Conservation (phyloP, 1,284 basidiomycete genomes). For the Xanthoconium separans region DNA sequence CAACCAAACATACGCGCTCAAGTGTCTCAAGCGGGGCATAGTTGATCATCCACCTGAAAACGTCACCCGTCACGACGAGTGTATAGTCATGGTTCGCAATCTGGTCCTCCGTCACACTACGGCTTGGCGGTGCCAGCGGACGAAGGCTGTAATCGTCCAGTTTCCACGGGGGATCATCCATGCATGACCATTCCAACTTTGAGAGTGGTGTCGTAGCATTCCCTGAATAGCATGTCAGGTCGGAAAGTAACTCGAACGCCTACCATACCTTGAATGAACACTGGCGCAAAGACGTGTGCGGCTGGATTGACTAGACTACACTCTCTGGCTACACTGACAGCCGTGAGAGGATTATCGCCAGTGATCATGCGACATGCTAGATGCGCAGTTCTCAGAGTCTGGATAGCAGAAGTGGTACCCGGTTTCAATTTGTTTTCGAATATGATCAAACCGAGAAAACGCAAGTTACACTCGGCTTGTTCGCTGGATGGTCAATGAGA, state of each 20-base stretch:
- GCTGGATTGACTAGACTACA: conserved; percentile 89
- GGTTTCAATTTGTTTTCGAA: conserved; percentile 99
- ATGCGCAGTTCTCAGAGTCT: conserved; percentile 86
- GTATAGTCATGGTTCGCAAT: conserved; percentile 86
- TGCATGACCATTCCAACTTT: conserved; percentile 86
- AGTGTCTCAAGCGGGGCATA: conserved; percentile 92
- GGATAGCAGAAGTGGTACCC: conserved; percentile 90
- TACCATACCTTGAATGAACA: conserved; percentile 69
- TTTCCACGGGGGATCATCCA: conserved; percentile 86
- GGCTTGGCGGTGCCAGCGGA: conserved; percentile 66
- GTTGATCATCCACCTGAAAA: conserved; percentile 99
- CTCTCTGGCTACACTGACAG: conserved; percentile 95
- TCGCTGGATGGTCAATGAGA: conserved; percentile 56
- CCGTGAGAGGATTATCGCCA: conserved; percentile 96
- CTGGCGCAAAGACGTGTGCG: conserved; percentile 89
- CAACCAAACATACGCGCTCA: conserved; percentile 66
- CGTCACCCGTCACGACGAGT: conserved; percentile 93
- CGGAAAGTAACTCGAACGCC: not conserved
- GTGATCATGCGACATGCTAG: conserved; percentile 98
- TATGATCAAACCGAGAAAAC: conserved; percentile 94
- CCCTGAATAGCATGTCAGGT: conserved; percentile 41
- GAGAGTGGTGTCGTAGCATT: conserved; percentile 61
- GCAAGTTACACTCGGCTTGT: conserved; percentile 89
- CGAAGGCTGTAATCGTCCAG: conserved; percentile 89
- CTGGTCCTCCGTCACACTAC: conserved; percentile 67